Conservation (phyloP, 768 basidiomycete species). For the Naematelia encephala region DNA sequence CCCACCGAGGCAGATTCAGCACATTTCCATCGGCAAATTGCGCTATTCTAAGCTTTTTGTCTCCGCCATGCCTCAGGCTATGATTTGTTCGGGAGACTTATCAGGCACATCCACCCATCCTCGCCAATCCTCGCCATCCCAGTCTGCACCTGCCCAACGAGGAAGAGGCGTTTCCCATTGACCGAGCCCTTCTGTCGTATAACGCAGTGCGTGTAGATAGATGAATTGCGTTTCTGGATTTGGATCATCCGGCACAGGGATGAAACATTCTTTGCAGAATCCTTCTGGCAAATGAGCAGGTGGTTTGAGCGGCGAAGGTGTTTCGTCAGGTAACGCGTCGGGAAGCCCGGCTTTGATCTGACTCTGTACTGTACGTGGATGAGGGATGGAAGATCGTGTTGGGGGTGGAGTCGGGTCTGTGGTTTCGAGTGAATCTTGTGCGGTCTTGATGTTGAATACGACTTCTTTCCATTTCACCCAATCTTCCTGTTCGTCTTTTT, state of each 20-base stretch:
- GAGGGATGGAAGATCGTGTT: neutral
- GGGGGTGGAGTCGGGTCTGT: constrained; percentile 4
- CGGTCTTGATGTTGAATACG: constrained; percentile 44
- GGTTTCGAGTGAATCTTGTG: constrained; percentile 27
- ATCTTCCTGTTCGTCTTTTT: constrained; percentile 51
- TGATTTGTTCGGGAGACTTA: too few species aligned
- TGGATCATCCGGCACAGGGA: constrained; percentile 90
- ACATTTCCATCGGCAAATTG: too few species aligned
- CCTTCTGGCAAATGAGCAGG: constrained; percentile 44
- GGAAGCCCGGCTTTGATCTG: constrained; percentile 1
- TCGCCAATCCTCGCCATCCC: constrained; percentile 50
- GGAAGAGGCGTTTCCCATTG: constrained; percentile 55
- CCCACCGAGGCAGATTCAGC: too few species aligned
- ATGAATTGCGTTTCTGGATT: constrained; percentile 89
- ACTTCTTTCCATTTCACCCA: constrained; percentile 53
- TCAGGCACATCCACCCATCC: constrained; percentile 35
- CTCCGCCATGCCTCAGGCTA: too few species aligned
- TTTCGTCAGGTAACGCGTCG: constrained; percentile 16
- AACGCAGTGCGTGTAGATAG: constrained; percentile 85
- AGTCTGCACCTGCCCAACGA: constrained; percentile 65
- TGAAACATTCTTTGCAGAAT: constrained; percentile 87
- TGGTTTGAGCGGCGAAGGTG: constrained; percentile 24
- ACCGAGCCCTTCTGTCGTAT: constrained; percentile 40
- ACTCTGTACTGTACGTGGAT: constrained; percentile 8
- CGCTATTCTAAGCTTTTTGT: too few species aligned